Conservation (phyloP, 495 filamentous ascomycete species). For the Neurospora cerealis region DNA sequence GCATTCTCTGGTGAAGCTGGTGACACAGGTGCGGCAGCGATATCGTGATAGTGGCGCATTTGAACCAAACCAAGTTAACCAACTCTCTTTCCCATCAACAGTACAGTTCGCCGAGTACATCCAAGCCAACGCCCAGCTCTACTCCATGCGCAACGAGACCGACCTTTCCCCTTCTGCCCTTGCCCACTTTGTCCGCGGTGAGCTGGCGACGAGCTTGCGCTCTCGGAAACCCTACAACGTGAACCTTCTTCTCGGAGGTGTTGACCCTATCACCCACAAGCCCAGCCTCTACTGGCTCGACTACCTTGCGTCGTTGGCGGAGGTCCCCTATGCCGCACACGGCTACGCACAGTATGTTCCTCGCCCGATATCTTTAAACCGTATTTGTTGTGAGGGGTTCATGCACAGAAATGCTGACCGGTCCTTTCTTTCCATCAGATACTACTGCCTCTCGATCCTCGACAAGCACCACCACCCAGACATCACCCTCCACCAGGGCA, state of each 20-base stretch:
- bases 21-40: slow-evolving; percentile 63
- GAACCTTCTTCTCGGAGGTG: slow-evolving; percentile 87
- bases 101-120: slow-evolving; percentile 99
- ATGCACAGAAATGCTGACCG: slow-evolving; percentile 4
- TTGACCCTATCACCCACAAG: slow-evolving; percentile 77
- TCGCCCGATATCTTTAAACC: not conserved
- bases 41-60: slow-evolving; percentile 1
- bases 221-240: slow-evolving; percentile 91
- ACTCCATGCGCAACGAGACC: slow-evolving; percentile 93
- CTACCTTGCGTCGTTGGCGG: slow-evolving; percentile 81
- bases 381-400: not conserved
- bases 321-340: slow-evolving; percentile 90
- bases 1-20: slow-evolving; percentile 95
- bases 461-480: slow-evolving; percentile 98
- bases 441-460: slow-evolving; percentile 90
- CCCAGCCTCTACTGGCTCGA: slow-evolving; percentile 95
- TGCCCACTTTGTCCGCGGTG: slow-evolving; percentile 82
- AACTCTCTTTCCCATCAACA: slow-evolving; percentile 22
- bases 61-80: slow-evolving; percentile 1
- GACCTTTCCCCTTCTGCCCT: slow-evolving; percentile 83
- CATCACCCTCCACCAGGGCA: slow-evolving; percentile 74
- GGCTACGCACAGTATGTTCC: slow-evolving; percentile 87
- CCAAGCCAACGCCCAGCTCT: slow-evolving; percentile 95
- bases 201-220: slow-evolving; percentile 80
- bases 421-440: slow-evolving; percentile 27